phyloP scores from a whole-genome alignment of 2,329 filamentous ascomycete species.

The Capronia coronata region DNA sequence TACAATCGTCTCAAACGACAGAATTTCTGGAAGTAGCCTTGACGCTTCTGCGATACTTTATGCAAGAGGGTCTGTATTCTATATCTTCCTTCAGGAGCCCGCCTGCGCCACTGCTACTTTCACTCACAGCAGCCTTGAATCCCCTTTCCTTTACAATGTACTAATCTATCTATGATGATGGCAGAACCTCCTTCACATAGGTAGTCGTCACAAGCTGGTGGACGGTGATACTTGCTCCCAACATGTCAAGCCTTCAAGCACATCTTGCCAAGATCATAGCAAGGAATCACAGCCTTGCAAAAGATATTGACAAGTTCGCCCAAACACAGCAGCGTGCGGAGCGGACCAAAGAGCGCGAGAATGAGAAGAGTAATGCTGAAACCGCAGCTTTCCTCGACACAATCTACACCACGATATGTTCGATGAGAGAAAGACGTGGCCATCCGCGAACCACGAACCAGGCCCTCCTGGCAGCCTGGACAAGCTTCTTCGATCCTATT shows the following conservation, averaged over 20 bases:
- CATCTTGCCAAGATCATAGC: neutral
- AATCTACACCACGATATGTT: neutral
- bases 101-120: neutral
- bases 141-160: too few relatives aligned
- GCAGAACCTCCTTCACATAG: too few relatives aligned
- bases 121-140: neutral
- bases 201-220: neutral
- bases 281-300: neutral
- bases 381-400: neutral
- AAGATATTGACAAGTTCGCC: too few relatives aligned
- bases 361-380: neutral
- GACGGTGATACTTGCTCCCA: too few relatives aligned
- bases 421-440: neutral
- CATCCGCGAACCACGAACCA: conserved; percentile 1
- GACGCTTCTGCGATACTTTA: too few relatives aligned
- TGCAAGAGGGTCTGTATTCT: too few relatives aligned
- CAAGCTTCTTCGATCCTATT: neutral
- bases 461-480: neutral
- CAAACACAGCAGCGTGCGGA: too few relatives aligned
- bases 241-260: neutral
- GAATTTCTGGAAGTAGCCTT: too few relatives aligned
- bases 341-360: too few relatives aligned
- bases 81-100: neutral
- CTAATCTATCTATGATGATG: neutral
- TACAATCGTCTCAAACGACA: too few relatives aligned